Base-by-base conservation (phyloP, 2,329 filamentous ascomycete genomes). In the Claviceps pazoutovae region DNA sequence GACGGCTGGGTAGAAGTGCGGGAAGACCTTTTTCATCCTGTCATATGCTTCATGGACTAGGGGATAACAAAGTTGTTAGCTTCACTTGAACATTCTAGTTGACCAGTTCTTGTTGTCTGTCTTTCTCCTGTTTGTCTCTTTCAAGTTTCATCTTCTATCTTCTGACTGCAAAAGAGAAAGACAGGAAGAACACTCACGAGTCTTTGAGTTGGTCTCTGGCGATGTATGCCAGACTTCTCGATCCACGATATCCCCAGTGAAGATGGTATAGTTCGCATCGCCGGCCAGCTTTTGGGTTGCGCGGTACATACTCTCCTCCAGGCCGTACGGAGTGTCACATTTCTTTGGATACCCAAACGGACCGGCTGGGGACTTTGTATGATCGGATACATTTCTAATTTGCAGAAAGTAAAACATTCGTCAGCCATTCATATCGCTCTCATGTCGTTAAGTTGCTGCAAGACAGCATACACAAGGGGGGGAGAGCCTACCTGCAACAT, bases 121-220 rank as follows among this genome's bases (percentile, higher is more conserved):
- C 30, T 34, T 11, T 34, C 9, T 11, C 30, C 30, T 34, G 11
- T 11, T 30, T 30, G 26, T 11, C 11, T 30, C 26, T 30, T 9
- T 9, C 26, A 30, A 34, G 9, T 11, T 34, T 34, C 30, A 34
- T 11, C 30, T 11, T 34, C 30, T 1, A 34, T 30, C 9, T 11
- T 34, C 30, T 11, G 30, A 8, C 30, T 34, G 4, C 7, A 9
- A n/a, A n/a, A 16, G 6, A 21, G 2, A 37, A 21, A 19, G 19
- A 5, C 13, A 13, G 13, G 7, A 37, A 14, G 7, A 16, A 1
- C 7, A 52, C 61, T 46, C 48, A 68, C 66, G 64, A 34, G 58
- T 54, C 6, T 60, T 49, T 14, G 56, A 47, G 23, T 45, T 46
- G 8, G 2, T 8, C 14, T 7, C 1, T 2, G 3, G 2, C 14